Percentiles rank a stretch among this genome's conserved stretches.
Conservation (phyloP, 768 basidiomycete species). For the Russula sp. region DNA sequence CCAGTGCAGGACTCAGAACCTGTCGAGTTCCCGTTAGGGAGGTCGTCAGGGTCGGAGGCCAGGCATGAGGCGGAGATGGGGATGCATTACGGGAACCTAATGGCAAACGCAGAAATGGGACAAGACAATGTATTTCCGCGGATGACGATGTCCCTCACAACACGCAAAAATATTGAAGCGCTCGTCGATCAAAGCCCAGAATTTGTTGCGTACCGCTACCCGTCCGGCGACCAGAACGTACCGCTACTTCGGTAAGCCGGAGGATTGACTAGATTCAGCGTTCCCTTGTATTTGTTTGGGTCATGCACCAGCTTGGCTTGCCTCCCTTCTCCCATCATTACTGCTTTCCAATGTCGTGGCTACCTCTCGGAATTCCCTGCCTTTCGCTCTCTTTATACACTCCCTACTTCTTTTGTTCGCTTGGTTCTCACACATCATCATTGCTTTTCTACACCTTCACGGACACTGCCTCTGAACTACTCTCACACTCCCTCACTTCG, state of each 20-base stretch:
- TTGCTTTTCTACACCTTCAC: constrained; percentile 11
- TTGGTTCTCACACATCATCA: constrained; percentile 27
- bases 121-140: constrained; percentile 38
- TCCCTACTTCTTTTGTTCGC: neutral
- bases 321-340: constrained; percentile 4
- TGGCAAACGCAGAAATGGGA: constrained; percentile 40
- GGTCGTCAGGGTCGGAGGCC: constrained; percentile 30
- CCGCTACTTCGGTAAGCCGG: constrained; percentile 47
- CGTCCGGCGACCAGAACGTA: constrained; percentile 65
- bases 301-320: neutral
- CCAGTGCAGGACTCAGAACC: constrained; percentile 18
- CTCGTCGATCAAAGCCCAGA: constrained; percentile 81
- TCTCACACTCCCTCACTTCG: constrained; percentile 8
- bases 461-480: constrained; percentile 12
- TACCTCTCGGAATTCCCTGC: neutral
- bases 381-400: neutral
- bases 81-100: constrained; percentile 48
- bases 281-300: neutral
- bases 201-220: constrained; percentile 84
- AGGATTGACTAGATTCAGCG: neutral
- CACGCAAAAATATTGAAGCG: constrained; percentile 68
- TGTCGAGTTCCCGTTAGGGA: constrained; percentile 26
- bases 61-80: constrained; percentile 40
- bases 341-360: neutral
- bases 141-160: constrained; percentile 47